These are phyloP conservation scores for Phyllosticta citribraziliensis DNA, from an alignment of 2,329 filamentous ascomycete species.

Conservation along the genomic window DNA sequence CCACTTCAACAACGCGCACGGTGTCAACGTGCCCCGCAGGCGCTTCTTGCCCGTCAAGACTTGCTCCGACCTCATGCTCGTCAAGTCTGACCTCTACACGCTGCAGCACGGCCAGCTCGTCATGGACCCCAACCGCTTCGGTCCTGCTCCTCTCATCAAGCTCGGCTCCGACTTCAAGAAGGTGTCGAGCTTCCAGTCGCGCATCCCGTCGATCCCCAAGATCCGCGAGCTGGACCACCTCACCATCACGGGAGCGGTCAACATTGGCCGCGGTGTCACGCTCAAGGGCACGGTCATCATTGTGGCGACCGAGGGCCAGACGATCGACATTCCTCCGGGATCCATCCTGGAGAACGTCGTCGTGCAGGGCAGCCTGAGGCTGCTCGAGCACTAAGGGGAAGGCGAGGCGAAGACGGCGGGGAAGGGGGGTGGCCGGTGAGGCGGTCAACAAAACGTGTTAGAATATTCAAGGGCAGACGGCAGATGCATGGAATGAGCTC, in stretches of 20 bases:
- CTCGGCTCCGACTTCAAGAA: conserved; percentile 99
- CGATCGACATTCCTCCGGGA: conserved; percentile 93
- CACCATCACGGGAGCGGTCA: conserved; percentile 95
- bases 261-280: conserved; percentile 88
- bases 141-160: conserved; percentile 96
- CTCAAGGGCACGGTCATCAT: conserved; percentile 99
- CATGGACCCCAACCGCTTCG: conserved; percentile 94
- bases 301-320: conserved; percentile 93
- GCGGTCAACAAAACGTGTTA: neutral
- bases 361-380: conserved; percentile 86
- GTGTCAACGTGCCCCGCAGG: conserved; percentile 94
- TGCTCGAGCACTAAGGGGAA: conserved; percentile 49
- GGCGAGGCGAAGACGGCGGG: neutral
- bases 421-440: neutral
- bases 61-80: conserved; percentile 97
- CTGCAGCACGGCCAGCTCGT: conserved; percentile 97
- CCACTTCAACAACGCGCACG: conserved; percentile 97
- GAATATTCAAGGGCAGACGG: neutral
- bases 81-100: conserved; percentile 98
- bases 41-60: conserved; percentile 99
- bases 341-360: conserved; percentile 98
- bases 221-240: conserved; percentile 89
- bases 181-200: conserved; percentile 91
- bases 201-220: conserved; percentile 78
- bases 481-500: neutral